Evolutionary conservation across 108 stramenopile species (phyloP).

Genomic region (Mayamaea pseudoterrestris): DNA sequence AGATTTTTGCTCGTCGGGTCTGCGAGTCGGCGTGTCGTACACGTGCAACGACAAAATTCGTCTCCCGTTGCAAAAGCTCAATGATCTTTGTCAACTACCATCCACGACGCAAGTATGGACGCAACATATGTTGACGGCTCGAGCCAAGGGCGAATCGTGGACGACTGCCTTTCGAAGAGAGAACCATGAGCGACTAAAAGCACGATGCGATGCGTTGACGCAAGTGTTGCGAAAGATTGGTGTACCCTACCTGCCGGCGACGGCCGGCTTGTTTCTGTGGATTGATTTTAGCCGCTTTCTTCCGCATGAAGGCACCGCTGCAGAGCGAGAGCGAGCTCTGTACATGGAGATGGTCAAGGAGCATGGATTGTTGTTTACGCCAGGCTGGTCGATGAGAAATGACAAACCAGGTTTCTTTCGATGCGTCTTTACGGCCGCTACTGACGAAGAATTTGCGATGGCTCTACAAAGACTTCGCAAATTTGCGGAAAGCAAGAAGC

Average conservation of each 20-base stretch:
- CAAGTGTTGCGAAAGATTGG: slow-evolving; percentile 34
- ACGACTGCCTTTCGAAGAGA: slow-evolving; percentile 33
- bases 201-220: slow-evolving; percentile 39
- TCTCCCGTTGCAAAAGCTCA: slow-evolving; percentile 63
- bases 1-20: slow-evolving; percentile 78
- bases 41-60: slow-evolving; percentile 67
- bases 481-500: slow-evolving; percentile 18
- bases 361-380: slow-evolving; percentile 73
- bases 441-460: slow-evolving; percentile 60
- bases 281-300: slow-evolving; percentile 70
- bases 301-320: slow-evolving; percentile 27
- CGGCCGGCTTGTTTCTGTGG: slow-evolving; percentile 76
- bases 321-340: slow-evolving; percentile 52
- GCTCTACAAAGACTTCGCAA: slow-evolving; percentile 45
- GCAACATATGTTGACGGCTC: slow-evolving; percentile 37
- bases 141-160: slow-evolving; percentile 18
- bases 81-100: slow-evolving; percentile 74
- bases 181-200: slow-evolving; percentile 38
- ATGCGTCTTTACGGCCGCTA: slow-evolving; percentile 78
- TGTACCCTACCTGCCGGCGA: slow-evolving; percentile 51
- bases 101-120: slow-evolving; percentile 69
- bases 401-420: slow-evolving; percentile 77
- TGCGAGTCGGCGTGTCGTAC: slow-evolving; percentile 71
- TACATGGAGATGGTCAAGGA: slow-evolving; percentile 61
- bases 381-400: slow-evolving; percentile 71